These are phyloP conservation scores for Penstemon eatonii DNA, from an alignment of 257 asterid genomes.

Conservation along the genomic window DNA sequence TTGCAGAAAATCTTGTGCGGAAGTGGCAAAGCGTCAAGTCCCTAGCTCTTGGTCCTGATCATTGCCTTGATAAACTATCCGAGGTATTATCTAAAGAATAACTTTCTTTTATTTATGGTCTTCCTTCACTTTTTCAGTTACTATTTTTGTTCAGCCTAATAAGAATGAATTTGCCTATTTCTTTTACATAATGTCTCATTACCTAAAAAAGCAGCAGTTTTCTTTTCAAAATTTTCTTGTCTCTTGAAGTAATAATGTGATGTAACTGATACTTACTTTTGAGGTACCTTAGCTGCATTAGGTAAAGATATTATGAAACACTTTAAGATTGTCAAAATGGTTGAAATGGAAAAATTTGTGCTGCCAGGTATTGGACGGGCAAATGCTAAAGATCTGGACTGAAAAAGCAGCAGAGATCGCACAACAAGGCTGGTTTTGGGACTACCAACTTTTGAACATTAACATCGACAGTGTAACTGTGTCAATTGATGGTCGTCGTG, in stretches of 20 bases:
- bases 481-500: conserved; percentile 83
- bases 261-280: no score
- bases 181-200: no score
- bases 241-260: no score
- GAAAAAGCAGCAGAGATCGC: conserved; percentile 81
- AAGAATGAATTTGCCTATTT: no score
- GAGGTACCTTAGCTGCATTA: no score
- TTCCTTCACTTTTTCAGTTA: background rate
- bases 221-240: no score
- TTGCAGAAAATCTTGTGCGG: conserved; percentile 78
- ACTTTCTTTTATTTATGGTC: background rate
- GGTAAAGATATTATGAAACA: no score
- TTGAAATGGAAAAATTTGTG: conserved; percentile 6
- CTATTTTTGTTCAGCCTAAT: no score
- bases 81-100: conserved; percentile 46
- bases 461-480: conserved; percentile 83
- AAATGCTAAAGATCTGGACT: conserved; percentile 90
- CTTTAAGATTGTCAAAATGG: no score
- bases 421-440: conserved; percentile 93
- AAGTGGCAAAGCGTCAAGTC: conserved; percentile 90
- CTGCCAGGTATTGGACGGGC: conserved; percentile 88
- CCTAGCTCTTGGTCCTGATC: conserved; percentile 91
- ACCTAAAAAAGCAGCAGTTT: no score
- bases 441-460: conserved; percentile 66
- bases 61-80: conserved; percentile 57